Conservation (phyloP, 352 stramenopile species). For the Globisporangium spiculum region DNA sequence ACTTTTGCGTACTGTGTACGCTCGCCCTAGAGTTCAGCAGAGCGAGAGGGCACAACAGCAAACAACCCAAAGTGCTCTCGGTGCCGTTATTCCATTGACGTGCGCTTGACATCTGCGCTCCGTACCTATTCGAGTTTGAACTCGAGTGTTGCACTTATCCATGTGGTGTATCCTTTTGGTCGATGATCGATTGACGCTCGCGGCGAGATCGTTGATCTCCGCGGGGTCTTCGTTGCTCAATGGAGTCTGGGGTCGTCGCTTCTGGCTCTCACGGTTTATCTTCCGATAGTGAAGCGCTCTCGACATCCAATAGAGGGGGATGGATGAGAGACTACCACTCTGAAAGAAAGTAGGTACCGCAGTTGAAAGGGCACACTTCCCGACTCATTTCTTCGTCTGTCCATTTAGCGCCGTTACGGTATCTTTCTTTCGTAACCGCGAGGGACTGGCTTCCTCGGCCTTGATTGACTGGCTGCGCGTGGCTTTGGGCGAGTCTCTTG, state of each 20-base stretch:
- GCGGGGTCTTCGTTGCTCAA: neutral
- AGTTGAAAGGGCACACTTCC: neutral
- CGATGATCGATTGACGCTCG: neutral
- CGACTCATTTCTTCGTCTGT: neutral
- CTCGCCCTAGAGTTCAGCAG: conserved; percentile 2
- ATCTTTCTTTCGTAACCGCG: neutral
- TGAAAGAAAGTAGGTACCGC: neutral
- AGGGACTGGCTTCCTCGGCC: neutral
- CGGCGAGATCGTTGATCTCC: neutral
- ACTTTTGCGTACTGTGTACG: neutral
- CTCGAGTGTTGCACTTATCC: neutral
- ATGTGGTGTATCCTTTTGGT: neutral
- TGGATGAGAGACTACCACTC: neutral
- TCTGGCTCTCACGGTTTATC: conserved; percentile 5
- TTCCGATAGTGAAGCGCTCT: neutral
- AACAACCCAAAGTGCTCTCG: neutral
- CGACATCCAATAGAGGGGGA: neutral
- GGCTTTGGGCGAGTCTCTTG: neutral
- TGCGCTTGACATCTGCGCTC: conserved; percentile 2
- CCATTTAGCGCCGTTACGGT: neutral
- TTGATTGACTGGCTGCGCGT: neutral
- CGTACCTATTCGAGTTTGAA: neutral
- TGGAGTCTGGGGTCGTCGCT: neutral
- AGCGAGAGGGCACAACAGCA: conserved; percentile 2
- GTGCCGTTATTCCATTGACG: neutral